Percentiles rank a stretch among this genome's conserved stretches.
phyloP scores from a whole-genome alignment of 202 grass and related monocot genomes.

The Musa balbisiana region DNA sequence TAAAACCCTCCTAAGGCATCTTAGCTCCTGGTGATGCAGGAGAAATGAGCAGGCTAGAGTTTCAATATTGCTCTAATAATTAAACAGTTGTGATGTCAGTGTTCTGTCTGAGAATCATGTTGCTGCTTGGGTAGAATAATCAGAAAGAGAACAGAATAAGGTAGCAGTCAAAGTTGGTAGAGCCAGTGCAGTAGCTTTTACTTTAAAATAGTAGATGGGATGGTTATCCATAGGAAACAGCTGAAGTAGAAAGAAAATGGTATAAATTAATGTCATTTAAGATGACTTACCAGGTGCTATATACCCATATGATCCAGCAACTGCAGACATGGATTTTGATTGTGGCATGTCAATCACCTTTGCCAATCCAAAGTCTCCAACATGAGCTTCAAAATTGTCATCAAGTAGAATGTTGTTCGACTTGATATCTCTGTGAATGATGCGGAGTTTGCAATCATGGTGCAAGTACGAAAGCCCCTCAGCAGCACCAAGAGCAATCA shows the following conservation, averaged over 20 bases:
- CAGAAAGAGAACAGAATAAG: not conserved
- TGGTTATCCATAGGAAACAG: too few species aligned
- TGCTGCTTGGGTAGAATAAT: not conserved
- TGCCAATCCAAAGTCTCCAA: constrained; percentile 96
- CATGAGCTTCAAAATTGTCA: constrained; percentile 96
- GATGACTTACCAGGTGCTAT: constrained; percentile 82
- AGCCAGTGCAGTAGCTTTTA: not conserved
- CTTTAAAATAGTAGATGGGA: not conserved
- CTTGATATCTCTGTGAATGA: constrained; percentile 96
- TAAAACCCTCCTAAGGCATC: not conserved
- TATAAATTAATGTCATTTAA: not conserved
- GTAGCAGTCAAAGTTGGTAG: not conserved
- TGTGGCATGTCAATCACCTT: constrained; percentile 97
- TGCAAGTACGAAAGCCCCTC: constrained; percentile 94
- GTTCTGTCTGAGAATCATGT: not conserved
- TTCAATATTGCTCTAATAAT: not conserved
- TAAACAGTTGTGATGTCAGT: not conserved
- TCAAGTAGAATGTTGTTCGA: constrained; percentile 97
- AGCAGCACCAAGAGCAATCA: constrained; percentile 73
- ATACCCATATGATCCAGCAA: constrained; percentile 97
- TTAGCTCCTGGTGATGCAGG: not conserved
- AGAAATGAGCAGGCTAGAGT: not conserved
- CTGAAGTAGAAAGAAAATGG: not conserved
- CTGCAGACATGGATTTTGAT: constrained; percentile 92
- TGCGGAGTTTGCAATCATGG: constrained; percentile 87